Evolutionary conservation across 2,329 filamentous ascomycete genomes (phyloP), one percentile per base, ranked within the genome.

Genomic region (Alternaria sp.): DNA sequence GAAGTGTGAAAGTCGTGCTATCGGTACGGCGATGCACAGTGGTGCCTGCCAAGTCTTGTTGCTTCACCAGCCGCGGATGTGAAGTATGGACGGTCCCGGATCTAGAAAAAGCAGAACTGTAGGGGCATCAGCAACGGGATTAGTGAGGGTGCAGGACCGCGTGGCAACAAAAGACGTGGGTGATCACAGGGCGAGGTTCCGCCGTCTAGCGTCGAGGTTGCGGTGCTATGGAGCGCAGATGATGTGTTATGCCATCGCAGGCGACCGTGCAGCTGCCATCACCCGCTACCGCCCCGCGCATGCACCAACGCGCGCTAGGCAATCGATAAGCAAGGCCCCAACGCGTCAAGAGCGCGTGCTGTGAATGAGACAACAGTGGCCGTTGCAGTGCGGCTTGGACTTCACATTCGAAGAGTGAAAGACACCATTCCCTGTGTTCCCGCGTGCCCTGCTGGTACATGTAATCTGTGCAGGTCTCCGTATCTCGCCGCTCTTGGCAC

Each of bases 241-340:
- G 72, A 74, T 74, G 71, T 67, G 66, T 68, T 70, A 71, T 65
- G 66, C 69, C 30, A 66, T 68, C 56, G 62, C 59, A 66, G 62
- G 62, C 64, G 64, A 62, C 67, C 62, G 59, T 67, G 65, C 65
- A 62, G 55, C 50, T 46, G 30, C 30, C 45, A 59, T 59, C 57
- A 58, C 54, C 44, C 45, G 57, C 51, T 59, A 54, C 58, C 50
- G 62, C 67, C 67, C 63, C 67, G 64, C 64, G 57, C 59, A 60
- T 56, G 63, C 61, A 46, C 59, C 58, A 60, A 28, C 26, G 46
- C 58, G 64, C 65, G 50, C 69, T 66, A 68, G 58, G 52, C 54
- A 69, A 72, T 72, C 69, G 71, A 73, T 71, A 66, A 70, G 67
- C 49, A 25, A 40, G 6, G 30, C 30, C n/a, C 47, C 26, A 54